Percentiles rank a stretch among this genome's conserved stretches.
These are phyloP conservation scores for Nematocida major DNA, from an alignment of 371 early-diverging fungal genomes.

Conservation along the genomic window DNA sequence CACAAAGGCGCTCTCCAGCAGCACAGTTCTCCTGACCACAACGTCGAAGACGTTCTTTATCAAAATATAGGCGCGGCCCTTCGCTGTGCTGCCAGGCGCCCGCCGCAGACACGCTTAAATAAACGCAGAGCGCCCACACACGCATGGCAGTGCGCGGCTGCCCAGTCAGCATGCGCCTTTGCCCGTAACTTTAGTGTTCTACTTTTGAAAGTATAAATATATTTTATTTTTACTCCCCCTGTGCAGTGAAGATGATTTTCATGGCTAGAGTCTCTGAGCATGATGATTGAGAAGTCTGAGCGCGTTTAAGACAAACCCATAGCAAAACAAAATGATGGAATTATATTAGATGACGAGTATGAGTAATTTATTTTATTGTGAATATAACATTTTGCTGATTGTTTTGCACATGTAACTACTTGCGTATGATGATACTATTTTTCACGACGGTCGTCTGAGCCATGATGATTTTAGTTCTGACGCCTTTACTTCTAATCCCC, in stretches of 20 bases:
- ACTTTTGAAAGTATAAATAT: neutral
- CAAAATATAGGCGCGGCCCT: neutral
- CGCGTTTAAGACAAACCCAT: constrained; percentile 7
- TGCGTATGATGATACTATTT: constrained; percentile 45
- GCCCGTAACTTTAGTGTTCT: neutral
- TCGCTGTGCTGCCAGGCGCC: neutral
- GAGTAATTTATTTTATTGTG: neutral
- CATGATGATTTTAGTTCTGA: constrained; percentile 43
- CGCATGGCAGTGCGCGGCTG: too few species aligned
- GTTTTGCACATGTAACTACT: neutral
- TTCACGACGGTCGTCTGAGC: constrained; percentile 55
- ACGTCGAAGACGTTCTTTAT: neutral
- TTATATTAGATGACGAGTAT: constrained; percentile 56
- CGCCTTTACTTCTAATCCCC: constrained; percentile 19
- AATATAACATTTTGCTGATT: constrained; percentile 31
- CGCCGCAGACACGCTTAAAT: too few species aligned
- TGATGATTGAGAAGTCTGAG: constrained; percentile 37
- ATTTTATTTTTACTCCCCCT: constrained; percentile 29
- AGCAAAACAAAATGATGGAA: constrained; percentile 33
- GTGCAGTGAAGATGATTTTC: constrained; percentile 47
- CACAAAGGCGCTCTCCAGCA: neutral
- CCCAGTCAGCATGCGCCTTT: neutral
- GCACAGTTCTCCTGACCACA: neutral
- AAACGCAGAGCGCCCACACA: too few species aligned
- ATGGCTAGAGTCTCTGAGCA: constrained; percentile 51